Evolutionary conservation across 441 rosid genomes (phyloP), one percentile per base, ranked within the genome.

Genomic region (Pelargonium cotyledonis): DNA sequence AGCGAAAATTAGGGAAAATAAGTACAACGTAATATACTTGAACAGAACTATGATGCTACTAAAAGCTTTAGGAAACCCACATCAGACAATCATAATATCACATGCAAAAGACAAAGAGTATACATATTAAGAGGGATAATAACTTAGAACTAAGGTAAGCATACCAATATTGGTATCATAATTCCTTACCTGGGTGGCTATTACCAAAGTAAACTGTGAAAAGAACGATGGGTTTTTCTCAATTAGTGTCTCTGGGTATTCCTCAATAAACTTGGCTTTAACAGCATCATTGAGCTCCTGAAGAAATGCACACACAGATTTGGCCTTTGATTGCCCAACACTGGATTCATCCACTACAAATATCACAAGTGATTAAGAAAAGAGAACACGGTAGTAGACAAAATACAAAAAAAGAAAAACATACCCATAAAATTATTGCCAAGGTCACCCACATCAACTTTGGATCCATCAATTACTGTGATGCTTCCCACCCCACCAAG

Each of bases 381-480:
- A 51, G 47, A 16, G 53, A 14, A 63, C 21, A 4, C 15, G 14
- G 62, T 57, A 40, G 11, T 38, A 31, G 4, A 55, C 16, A 26
- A 57, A 31, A 14, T 1, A 21, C 57, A 71, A 55, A 23, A 49
- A 43, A 14, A 14, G 55, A 63, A 63, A 66, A 49, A 53, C 71
- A 69, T 78, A 91, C 99, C 86, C 97, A 94, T 88, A 78, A 89
- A 94, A 80, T 91, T 94, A 82, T 94, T 94, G 66, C 97, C 99
- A 72, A 89, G 96, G 82, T 88, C 99, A 49, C 95, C 91, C 43
- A 75, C 71, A 77, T 85, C 88, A 64, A 94, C 96, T 78, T 79
- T 86, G 18, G 97, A 89, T 70, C 97, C 97, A 75, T 94, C 99
- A n/a, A 94, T 86, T 58, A 94, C 77, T 31, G 97, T 89, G 73